Evolutionary conservation across 495 filamentous ascomycete species (phyloP).

Genomic region (Penicillium longicatenatum): DNA sequence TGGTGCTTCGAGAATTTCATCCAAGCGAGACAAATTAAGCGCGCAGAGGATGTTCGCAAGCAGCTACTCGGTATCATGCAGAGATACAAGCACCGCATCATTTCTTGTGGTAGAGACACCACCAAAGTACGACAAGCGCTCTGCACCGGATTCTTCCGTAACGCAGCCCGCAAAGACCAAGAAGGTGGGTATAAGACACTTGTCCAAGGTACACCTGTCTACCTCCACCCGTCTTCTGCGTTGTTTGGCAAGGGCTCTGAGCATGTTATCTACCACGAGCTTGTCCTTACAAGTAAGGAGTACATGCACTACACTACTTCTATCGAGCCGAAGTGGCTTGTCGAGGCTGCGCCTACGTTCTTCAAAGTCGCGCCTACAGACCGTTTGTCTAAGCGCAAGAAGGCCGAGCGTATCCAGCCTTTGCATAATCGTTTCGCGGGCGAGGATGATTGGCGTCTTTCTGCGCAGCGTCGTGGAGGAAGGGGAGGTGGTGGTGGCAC

Average conservation of each 20-base stretch:
- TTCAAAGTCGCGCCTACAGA: constrained; percentile 96
- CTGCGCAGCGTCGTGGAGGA: constrained; percentile 83
- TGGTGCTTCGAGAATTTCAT: constrained; percentile 99
- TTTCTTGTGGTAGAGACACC: constrained; percentile 84
- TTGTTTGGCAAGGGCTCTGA: constrained; percentile 95
- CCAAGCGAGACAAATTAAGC: constrained; percentile 81
- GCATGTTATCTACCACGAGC: constrained; percentile 87
- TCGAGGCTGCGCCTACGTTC: constrained; percentile 94
- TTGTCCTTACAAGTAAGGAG: constrained; percentile 93
- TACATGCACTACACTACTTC: constrained; percentile 93
- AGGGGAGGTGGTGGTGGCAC: constrained; percentile 91
- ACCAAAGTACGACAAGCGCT: constrained; percentile 87
- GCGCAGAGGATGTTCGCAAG: constrained; percentile 87
- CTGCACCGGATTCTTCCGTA: constrained; percentile 93
- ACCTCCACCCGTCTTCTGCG: constrained; percentile 86
- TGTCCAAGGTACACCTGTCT: constrained; percentile 91
- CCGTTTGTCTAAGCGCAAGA: constrained; percentile 85
- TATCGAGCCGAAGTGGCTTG: constrained; percentile 90
- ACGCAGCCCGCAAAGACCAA: constrained; percentile 91
- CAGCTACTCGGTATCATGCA: constrained; percentile 94
- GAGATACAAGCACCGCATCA: constrained; percentile 75
- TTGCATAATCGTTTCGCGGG: constrained; percentile 89
- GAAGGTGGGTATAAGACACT: constrained; percentile 97
- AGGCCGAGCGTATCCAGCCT: constrained; percentile 91
- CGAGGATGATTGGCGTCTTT: constrained; percentile 92